These are phyloP conservation scores for Fusarium sp. DNA, from an alignment of 2,329 filamentous ascomycete species.

Conservation along the genomic window DNA sequence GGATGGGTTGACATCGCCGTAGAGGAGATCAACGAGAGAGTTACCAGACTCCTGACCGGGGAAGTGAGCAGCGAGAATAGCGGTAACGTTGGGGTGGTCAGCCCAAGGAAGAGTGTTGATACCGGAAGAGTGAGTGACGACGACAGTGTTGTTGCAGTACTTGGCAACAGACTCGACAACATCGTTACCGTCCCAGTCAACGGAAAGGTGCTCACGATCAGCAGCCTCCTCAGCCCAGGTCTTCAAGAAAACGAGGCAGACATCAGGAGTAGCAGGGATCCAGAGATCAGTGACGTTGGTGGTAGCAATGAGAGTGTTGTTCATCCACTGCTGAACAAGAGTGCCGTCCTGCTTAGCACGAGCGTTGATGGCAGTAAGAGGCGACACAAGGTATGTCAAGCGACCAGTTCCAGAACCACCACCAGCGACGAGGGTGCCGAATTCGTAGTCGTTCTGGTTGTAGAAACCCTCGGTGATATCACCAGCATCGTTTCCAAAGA, in stretches of 20 bases:
- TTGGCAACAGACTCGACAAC: constrained; percentile 70
- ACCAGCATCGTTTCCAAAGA: constrained; percentile 62
- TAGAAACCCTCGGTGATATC: constrained; percentile 70
- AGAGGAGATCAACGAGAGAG: constrained; percentile 73
- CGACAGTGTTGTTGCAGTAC: constrained; percentile 70
- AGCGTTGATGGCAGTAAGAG: constrained; percentile 53
- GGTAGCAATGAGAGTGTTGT: constrained; percentile 55
- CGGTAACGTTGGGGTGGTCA: constrained; percentile 71
- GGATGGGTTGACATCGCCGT: constrained; percentile 72
- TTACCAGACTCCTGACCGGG: constrained; percentile 77
- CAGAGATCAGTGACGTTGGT: constrained; percentile 56
- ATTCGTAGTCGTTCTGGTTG: constrained; percentile 71
- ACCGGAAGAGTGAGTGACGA: constrained; percentile 75
- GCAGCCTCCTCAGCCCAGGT: constrained; percentile 73
- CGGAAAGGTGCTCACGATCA: constrained; percentile 62
- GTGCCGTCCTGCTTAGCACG: constrained; percentile 58
- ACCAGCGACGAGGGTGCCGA: constrained; percentile 65
- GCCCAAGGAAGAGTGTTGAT: constrained; percentile 74
- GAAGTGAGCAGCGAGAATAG: constrained; percentile 73
- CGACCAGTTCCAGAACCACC: constrained; percentile 61
- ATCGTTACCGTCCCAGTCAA: constrained; percentile 68
- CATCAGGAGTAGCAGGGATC: constrained; percentile 62
- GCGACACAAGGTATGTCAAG: constrained; percentile 50
- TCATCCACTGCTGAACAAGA: constrained; percentile 56
- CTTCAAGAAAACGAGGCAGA: constrained; percentile 73